Percentiles rank a stretch among this genome's conserved stretches.
These are phyloP conservation scores for Tolypocladium tundrense DNA, from an alignment of 2,329 filamentous ascomycete genomes.

Conservation along the genomic window DNA sequence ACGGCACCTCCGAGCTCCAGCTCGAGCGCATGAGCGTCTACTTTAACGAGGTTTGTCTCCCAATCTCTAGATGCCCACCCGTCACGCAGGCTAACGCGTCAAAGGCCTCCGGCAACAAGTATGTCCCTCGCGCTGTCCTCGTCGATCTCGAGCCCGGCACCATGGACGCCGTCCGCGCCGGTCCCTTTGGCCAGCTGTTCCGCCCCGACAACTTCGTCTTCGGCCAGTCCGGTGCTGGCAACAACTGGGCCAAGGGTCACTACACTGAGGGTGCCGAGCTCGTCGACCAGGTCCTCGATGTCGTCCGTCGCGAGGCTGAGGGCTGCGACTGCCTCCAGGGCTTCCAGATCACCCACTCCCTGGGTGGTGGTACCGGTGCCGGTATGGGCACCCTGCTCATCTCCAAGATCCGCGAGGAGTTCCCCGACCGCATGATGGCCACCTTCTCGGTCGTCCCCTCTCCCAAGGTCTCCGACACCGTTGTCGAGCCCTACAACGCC, in stretches of 20 bases:
- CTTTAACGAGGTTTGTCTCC: slow-evolving; percentile 62
- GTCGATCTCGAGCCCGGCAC: slow-evolving; percentile 99
- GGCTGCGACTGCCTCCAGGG: slow-evolving; percentile 99
- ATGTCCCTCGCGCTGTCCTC: slow-evolving; percentile 97
- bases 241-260: slow-evolving; percentile 99
- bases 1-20: slow-evolving; percentile 96
- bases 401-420: slow-evolving; percentile 99
- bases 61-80: neutral
- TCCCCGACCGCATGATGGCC: slow-evolving; percentile 99
- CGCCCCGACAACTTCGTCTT: slow-evolving; percentile 99
- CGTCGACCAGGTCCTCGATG: slow-evolving; percentile 95
- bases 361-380: slow-evolving; percentile 99
- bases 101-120: slow-evolving; percentile 94
- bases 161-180: slow-evolving; percentile 98
- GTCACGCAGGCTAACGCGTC: neutral
- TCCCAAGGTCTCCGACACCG: slow-evolving; percentile 98
- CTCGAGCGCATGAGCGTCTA: slow-evolving; percentile 99
- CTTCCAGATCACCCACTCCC: slow-evolving; percentile 99
- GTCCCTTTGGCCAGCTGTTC: slow-evolving; percentile 98
- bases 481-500: slow-evolving; percentile 99
- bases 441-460: slow-evolving; percentile 99
- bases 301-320: slow-evolving; percentile 97
- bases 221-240: slow-evolving; percentile 97
- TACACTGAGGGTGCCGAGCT: slow-evolving; percentile 99
- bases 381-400: slow-evolving; percentile 99